Evolutionary conservation across 1,284 basidiomycete genomes (phyloP).

Genomic region (Cryptococcus sp.): DNA sequence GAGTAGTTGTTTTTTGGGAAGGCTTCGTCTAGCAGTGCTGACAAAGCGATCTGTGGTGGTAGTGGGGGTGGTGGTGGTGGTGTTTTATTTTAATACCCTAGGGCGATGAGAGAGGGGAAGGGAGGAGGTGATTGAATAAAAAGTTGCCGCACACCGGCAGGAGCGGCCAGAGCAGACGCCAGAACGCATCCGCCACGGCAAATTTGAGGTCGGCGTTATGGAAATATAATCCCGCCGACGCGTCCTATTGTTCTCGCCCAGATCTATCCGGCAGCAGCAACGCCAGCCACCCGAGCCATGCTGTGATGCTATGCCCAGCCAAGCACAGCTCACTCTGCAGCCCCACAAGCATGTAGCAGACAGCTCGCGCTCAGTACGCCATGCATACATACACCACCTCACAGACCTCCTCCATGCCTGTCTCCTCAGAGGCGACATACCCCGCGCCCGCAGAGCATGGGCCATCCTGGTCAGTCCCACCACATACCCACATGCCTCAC

Average conservation of each 20-base stretch:
- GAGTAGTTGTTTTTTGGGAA: constrained; percentile 30
- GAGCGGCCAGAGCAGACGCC: not conserved
- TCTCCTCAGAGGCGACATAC: constrained; percentile 64
- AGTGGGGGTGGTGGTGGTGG: constrained; percentile 15
- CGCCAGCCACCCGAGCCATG: constrained; percentile 14
- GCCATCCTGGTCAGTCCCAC: constrained; percentile 59
- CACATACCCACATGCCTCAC: not conserved
- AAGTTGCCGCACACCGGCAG: constrained; percentile 2
- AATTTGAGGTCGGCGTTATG: not conserved
- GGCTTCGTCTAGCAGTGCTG: constrained; percentile 35
- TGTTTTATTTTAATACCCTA: constrained; percentile 20
- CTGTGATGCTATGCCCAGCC: not conserved
- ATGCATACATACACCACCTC: constrained; percentile 45
- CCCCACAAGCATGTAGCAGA: constrained; percentile 7
- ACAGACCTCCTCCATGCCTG: constrained; percentile 60
- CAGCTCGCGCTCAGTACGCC: constrained; percentile 22
- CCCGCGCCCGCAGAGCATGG: constrained; percentile 70
- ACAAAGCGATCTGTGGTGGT: constrained; percentile 35
- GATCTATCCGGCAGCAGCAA: too few relatives aligned
- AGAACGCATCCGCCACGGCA: not conserved
- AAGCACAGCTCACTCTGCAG: constrained; percentile 2
- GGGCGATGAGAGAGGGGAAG: constrained; percentile 24
- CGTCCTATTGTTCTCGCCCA: constrained; percentile 2
- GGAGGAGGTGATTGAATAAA: constrained; percentile 5
- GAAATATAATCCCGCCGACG: not conserved